Conservation (phyloP, 441 rosid species). For the Adansonia madagascariensis region DNA sequence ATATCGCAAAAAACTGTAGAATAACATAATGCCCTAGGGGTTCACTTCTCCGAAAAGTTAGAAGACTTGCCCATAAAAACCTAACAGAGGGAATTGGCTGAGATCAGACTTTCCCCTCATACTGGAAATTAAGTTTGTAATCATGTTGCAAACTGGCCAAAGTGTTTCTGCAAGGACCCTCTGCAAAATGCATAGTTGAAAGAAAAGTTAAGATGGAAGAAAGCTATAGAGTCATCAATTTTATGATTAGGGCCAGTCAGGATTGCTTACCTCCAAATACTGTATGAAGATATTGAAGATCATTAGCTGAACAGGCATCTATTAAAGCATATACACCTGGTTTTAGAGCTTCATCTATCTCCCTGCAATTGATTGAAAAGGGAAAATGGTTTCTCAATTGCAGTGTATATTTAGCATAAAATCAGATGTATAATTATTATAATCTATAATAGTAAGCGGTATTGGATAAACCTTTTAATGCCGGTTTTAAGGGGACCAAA, state of each 20-base stretch:
- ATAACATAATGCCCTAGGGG: slow-evolving; percentile 5
- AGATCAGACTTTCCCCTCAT: slow-evolving; percentile 79
- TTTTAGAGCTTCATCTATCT: slow-evolving; percentile 77
- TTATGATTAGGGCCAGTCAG: background rate
- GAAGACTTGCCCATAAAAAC: slow-evolving; percentile 19
- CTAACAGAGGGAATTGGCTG: background rate
- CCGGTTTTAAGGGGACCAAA: slow-evolving; percentile 26
- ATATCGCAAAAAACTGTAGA: background rate
- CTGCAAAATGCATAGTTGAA: slow-evolving; percentile 49
- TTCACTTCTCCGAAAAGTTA: background rate
- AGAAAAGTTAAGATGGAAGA: slow-evolving; percentile 28
- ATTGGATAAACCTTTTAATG: slow-evolving; percentile 19
- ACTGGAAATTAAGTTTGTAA: slow-evolving; percentile 77
- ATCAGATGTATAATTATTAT: background rate
- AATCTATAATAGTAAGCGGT: slow-evolving; percentile 5
- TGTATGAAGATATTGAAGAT: slow-evolving; percentile 39
- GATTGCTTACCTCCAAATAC: slow-evolving; percentile 73
- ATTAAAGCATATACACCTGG: slow-evolving; percentile 90
- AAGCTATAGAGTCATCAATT: background rate
- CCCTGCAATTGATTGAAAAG: slow-evolving; percentile 53
- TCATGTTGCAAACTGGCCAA: slow-evolving; percentile 76
- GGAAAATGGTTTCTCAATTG: slow-evolving; percentile 18
- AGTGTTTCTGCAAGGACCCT: slow-evolving; percentile 91
- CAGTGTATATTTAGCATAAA: background rate
- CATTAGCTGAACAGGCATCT: slow-evolving; percentile 78